Conservation (phyloP, 306 rosid species). For the Cucurbita moschata region DNA sequence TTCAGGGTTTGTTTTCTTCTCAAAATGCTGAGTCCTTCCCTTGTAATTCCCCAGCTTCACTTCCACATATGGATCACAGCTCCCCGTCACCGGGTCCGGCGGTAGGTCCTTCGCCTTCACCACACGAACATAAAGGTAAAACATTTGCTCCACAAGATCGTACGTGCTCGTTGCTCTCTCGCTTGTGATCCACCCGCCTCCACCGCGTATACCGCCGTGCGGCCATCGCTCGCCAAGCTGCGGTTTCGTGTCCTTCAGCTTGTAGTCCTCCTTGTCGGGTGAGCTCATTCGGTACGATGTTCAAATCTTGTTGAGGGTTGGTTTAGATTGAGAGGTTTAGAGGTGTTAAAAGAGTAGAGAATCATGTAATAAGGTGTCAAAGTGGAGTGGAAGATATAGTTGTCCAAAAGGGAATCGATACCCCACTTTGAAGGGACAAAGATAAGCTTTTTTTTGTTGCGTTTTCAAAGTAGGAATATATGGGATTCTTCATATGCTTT, state of each 20-base stretch:
- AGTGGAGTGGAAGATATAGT: constrained; percentile 6
- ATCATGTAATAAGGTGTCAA: not conserved
- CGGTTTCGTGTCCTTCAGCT: constrained; percentile 64
- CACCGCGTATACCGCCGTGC: constrained; percentile 61
- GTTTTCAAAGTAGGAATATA: constrained; percentile 1
- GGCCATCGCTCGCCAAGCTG: constrained; percentile 80
- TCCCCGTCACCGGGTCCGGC: constrained; percentile 39
- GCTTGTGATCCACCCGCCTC: constrained; percentile 59
- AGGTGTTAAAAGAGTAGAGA: not conserved
- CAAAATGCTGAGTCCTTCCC: constrained; percentile 54
- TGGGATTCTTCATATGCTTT: constrained; percentile 9
- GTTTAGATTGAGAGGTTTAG: not conserved
- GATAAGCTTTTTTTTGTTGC: constrained; percentile 18
- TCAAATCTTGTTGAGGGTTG: not conserved
- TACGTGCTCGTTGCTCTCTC: constrained; percentile 78
- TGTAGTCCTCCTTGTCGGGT: constrained; percentile 48
- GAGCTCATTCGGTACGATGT: not conserved
- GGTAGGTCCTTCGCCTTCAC: constrained; percentile 67
- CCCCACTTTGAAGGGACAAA: constrained; percentile 33
- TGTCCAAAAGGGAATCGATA: constrained; percentile 16
- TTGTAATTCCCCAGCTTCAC: constrained; percentile 71
- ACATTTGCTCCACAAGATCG: constrained; percentile 78
- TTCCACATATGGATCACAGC: constrained; percentile 54
- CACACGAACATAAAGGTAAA: constrained; percentile 62
- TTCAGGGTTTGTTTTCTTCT: constrained; percentile 61